Conservation (phyloP, 441 rosid species). For the Pelargonium fulgidum region DNA sequence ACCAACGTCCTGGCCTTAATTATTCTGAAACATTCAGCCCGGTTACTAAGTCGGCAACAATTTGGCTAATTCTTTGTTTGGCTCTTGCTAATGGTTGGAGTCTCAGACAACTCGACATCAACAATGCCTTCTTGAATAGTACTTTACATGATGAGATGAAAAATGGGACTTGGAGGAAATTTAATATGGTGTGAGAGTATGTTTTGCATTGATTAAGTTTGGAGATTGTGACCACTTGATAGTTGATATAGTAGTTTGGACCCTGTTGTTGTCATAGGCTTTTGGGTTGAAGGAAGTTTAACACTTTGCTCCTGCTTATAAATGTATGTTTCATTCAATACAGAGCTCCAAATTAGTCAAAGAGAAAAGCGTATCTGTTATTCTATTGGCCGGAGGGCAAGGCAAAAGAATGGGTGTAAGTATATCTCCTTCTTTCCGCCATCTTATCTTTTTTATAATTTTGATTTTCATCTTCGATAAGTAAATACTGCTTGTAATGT, state of each 20-base stretch:
- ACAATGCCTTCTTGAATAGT: neutral
- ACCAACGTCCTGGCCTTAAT: neutral
- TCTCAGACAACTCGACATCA: neutral
- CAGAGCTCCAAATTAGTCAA: constrained; percentile 43
- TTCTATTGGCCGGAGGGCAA: constrained; percentile 87
- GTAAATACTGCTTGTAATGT: neutral
- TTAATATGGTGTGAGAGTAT: neutral
- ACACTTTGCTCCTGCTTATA: neutral
- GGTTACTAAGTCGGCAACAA: neutral
- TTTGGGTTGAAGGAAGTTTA: constrained; percentile 3
- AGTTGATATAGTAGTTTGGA: neutral
- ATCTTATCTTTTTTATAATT: neutral
- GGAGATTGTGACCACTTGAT: too few relatives aligned
- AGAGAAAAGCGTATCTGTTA: constrained; percentile 73
- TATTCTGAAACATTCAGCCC: neutral
- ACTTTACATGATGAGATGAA: neutral
- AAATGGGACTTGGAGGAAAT: constrained; percentile 2
- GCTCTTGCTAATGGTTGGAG: too few relatives aligned
- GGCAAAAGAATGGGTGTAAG: constrained; percentile 96
- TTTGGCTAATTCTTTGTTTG: neutral
- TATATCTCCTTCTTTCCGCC: constrained; percentile 6
- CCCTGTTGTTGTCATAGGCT: neutral
- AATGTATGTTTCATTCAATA: constrained; percentile 6
- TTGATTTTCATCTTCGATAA: neutral
- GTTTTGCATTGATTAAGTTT: neutral